Evolutionary conservation across 148 eudicot species (phyloP), one percentile per base, ranked within the genome.

Genomic region (Nepenthes mirabilis): DNA sequence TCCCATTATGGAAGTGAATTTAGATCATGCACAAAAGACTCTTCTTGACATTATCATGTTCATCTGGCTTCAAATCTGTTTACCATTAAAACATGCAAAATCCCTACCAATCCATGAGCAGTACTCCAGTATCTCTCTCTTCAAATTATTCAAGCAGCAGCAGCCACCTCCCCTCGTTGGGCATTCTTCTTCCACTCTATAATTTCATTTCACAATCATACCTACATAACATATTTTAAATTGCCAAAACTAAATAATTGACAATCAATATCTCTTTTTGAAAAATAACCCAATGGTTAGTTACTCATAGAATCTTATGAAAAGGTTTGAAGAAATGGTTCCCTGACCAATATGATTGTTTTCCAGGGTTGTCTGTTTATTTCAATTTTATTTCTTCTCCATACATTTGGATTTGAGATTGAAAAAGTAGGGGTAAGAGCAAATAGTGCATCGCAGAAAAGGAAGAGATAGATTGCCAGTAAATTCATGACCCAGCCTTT

Each of bases 31-130:
- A 83, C 52, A 65, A 62, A 1, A 87, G 68, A 33, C 87, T 83
- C 23, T 45, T 59, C 72, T 77, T 83, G 10, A 83, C 69, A 55
- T 77, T 76, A 63, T 79, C 82, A 8, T n/a, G 69, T 57, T 77
- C 82, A 23, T 75, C 80, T 40, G 77, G 70, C 67, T 58, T 75
- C 60, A 83, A 71, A 37, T 77, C 78, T 13, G 64, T 64, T 43
- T 83, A 70, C 23, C 83, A 87, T 66, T 64, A 83, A 47, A 61
- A 83, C 80, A 70, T 79, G 66, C 75, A 76, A 63, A 45, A 83
- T 87, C 47, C 95, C 85, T 34, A 82, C 81, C 54, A 87, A 55
- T 33, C 84, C 90, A 74, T 82, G 85, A n/a, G 82, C 88, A 12
- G 82, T 83, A 33, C 83, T 90, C 88, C 83, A 82, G 59, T 72